Evolutionary conservation across 1,139 yeast species (phyloP), one percentile per base, ranked within the genome.

Genomic region (Kodamaea sp.): DNA sequence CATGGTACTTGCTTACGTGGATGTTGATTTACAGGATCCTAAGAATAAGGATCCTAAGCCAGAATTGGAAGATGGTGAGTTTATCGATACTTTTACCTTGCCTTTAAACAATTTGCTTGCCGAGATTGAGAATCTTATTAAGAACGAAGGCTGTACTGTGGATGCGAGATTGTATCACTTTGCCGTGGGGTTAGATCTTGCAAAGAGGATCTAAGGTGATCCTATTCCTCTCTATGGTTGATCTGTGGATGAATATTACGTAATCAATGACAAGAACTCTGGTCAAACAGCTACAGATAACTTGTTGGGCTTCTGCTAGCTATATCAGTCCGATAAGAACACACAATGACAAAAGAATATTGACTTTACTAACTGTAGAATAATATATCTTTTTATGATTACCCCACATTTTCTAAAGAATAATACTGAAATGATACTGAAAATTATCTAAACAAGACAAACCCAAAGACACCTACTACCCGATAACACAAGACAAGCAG

Each of bases 81-180:
- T 82, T 53, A 90, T 90, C 35, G 96, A 88, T 47, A 80, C 87
- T 9, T 84, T 89, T 51, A 69, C 61, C 7, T 80, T 88, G 25
- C 88, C 90, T 7, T 55, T 89, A 44, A 59, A 63, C 12, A 58
- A 66, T 18, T 73, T 90, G 36, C 76, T 81, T n/a, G 69, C 66
- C 14, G 73, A 68, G 24, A 58, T 90, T 55, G 63, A 63, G 11
- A 55, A 65, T 22, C 59, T 89, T 14, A 74, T 59, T 38, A 42
- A 68, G 22, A 51, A 57, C 3, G 74, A 84, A 56, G 96, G 95
- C 0, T 87, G 79, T 56, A 75, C 76, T 21, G 64, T 90, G 14
- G 98, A 90, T 61, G 90, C 96, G 2, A 78, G 96, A 48, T 79
- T 92, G 40, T 89, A 86, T 57, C 88, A 85, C 53, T 75, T 87